phyloP scores from a whole-genome alignment of 805 yeast genomes.

The Yamadazyma phyllophila region DNA sequence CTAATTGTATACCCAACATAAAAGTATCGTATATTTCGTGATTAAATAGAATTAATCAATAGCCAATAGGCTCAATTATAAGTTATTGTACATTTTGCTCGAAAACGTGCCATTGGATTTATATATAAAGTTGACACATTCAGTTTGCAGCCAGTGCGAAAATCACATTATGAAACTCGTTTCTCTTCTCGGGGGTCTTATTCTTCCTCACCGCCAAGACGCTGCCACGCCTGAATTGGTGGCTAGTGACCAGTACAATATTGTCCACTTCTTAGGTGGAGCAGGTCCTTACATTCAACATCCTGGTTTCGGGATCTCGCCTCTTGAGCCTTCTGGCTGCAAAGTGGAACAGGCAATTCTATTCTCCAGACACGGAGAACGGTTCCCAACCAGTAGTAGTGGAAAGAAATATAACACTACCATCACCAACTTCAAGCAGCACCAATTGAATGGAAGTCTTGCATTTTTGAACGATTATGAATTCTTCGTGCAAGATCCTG shows the following conservation, averaged over 20 bases:
- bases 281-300: slow-evolving; percentile 54
- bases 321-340: slow-evolving; percentile 48
- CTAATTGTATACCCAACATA: background rate
- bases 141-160: slow-evolving; percentile 7
- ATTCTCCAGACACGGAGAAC: slow-evolving; percentile 75
- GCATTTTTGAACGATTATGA: slow-evolving; percentile 52
- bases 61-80: background rate
- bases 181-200: slow-evolving; percentile 1
- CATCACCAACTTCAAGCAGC: slow-evolving; percentile 20
- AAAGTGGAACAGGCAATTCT: slow-evolving; percentile 64
- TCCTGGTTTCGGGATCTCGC: slow-evolving; percentile 52
- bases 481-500: slow-evolving; percentile 41
- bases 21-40: slow-evolving; percentile 1
- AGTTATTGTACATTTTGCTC: background rate
- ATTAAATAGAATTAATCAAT: background rate
- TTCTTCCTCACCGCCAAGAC: slow-evolving; percentile 5
- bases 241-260: slow-evolving; percentile 42
- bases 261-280: slow-evolving; percentile 53
- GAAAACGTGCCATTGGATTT: background rate
- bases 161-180: slow-evolving; percentile 1
- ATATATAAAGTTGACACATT: background rate
- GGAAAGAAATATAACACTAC: slow-evolving; percentile 27
- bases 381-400: slow-evolving; percentile 43
- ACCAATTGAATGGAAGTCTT: slow-evolving; percentile 46
- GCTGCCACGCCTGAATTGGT: slow-evolving; percentile 33